These are phyloP conservation scores for Trametes meyenii DNA, from an alignment of 768 basidiomycete genomes.

Conservation along the genomic window DNA sequence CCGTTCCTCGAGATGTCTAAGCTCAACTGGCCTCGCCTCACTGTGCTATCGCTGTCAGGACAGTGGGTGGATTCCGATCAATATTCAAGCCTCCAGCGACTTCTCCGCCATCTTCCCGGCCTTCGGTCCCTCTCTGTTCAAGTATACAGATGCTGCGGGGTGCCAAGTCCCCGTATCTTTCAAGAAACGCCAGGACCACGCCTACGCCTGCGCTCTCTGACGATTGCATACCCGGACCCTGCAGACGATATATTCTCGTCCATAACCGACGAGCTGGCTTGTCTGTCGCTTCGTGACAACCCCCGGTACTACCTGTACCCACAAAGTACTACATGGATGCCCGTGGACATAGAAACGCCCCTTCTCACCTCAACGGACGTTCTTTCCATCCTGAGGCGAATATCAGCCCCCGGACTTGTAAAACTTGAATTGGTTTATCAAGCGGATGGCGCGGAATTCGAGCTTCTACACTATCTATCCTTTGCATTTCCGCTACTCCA, in stretches of 20 bases:
- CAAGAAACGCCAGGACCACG: too few relatives aligned
- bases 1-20: not conserved
- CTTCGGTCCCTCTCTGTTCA: not conserved
- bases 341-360: not conserved
- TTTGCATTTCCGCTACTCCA: not conserved
- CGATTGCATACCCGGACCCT: slow-evolving; percentile 1
- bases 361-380: slow-evolving; percentile 2
- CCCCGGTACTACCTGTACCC: not conserved
- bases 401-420: not conserved
- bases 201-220: not conserved
- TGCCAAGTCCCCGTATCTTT: too few relatives aligned
- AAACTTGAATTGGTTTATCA: slow-evolving; percentile 1
- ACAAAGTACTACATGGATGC: not conserved
- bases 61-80: not conserved
- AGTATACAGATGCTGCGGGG: not conserved
- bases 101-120: not conserved
- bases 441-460: not conserved
- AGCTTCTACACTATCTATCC: not conserved
- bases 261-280: not conserved
- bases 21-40: not conserved
- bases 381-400: not conserved
- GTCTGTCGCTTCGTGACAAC: slow-evolving; percentile 3
- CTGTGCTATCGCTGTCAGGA: not conserved
- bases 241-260: slow-evolving; percentile 3
- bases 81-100: not conserved